These are phyloP conservation scores for Filobasidium floriforme DNA, from an alignment of 768 basidiomycete genomes.

Conservation along the genomic window DNA sequence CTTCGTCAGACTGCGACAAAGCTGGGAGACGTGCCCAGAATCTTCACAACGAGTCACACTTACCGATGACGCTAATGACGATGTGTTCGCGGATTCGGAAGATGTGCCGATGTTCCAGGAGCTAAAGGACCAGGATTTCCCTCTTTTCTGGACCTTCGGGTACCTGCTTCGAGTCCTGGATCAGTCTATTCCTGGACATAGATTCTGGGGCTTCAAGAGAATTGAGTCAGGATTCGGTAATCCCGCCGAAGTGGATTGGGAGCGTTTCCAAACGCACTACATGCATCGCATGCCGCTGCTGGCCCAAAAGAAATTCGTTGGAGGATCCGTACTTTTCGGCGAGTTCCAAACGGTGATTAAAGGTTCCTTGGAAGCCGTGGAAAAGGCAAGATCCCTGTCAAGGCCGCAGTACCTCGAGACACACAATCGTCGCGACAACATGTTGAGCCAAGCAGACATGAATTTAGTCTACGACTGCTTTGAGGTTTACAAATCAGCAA, in stretches of 20 bases:
- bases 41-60: neutral
- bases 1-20: neutral
- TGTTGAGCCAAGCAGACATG: neutral
- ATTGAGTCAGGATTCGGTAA: neutral
- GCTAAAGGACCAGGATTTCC: neutral
- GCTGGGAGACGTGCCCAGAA: neutral
- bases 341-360: constrained; percentile 9
- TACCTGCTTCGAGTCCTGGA: neutral
- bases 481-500: neutral
- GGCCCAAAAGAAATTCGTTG: neutral
- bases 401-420: neutral
- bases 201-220: constrained; percentile 3
- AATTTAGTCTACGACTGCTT: neutral
- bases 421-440: neutral
- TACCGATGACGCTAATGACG: neutral
- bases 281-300: neutral
- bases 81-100: neutral
- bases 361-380: neutral
- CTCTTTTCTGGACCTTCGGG: constrained; percentile 7
- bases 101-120: neutral
- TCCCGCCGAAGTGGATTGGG: neutral
- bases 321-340: neutral
- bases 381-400: neutral
- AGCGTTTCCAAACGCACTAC: constrained; percentile 1
- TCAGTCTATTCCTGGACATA: neutral